Percentiles rank a stretch among this genome's conserved stretches.
phyloP scores from a whole-genome alignment of 495 filamentous ascomycete species.

The Hypoxylon trugodes region DNA sequence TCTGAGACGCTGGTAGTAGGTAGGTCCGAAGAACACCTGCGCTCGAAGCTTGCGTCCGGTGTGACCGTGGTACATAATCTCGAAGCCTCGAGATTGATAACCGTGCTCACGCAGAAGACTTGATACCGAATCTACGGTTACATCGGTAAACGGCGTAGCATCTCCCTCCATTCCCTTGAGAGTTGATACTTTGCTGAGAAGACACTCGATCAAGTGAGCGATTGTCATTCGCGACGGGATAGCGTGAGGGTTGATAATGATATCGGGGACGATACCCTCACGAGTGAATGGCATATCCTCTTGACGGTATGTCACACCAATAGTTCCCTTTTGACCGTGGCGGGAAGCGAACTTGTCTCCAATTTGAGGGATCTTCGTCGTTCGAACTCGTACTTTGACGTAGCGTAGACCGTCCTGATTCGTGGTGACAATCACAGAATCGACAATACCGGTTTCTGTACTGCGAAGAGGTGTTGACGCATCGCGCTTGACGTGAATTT shows the following conservation, averaged over 20 bases:
- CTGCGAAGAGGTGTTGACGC: conserved; percentile 92
- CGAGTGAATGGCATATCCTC: conserved; percentile 99
- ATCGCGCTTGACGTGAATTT: conserved; percentile 89
- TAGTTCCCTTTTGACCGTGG: conserved; percentile 99
- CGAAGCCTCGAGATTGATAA: conserved; percentile 96
- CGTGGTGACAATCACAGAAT: conserved; percentile 90
- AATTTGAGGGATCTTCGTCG: conserved; percentile 97
- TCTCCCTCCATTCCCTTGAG: conserved; percentile 94
- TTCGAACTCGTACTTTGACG: conserved; percentile 96
- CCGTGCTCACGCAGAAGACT: conserved; percentile 87
- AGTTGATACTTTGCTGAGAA: conserved; percentile 92
- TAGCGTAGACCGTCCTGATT: conserved; percentile 90
- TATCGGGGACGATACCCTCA: conserved; percentile 89
- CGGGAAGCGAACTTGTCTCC: conserved; percentile 99
- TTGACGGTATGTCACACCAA: conserved; percentile 95
- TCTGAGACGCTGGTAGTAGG: conserved; percentile 97
- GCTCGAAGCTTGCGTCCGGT: conserved; percentile 91
- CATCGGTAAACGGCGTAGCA: conserved; percentile 97
- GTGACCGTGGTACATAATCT: conserved; percentile 98
- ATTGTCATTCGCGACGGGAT: conserved; percentile 99
- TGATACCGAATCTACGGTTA: conserved; percentile 95
- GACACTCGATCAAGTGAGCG: conserved; percentile 99
- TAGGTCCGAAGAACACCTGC: conserved; percentile 96
- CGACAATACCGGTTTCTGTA: conserved; percentile 95
- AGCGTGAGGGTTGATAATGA: conserved; percentile 99